phyloP scores from a whole-genome alignment of 2,329 filamentous ascomycete genomes.

The Fusarium napiforme region DNA sequence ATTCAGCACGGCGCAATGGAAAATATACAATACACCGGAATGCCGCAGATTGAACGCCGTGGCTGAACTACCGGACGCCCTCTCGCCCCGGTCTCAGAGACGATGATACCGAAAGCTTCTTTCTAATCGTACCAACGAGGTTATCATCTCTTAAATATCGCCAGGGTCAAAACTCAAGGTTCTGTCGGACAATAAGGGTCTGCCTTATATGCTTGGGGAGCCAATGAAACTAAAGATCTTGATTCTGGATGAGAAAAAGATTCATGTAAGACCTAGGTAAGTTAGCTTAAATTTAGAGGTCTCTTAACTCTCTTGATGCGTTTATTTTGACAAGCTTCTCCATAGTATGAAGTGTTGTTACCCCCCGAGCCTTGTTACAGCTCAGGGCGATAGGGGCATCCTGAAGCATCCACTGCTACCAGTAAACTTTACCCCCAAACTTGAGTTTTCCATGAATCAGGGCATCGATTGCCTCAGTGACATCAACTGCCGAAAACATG shows the following conservation, averaged over 20 bases:
- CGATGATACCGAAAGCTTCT: slow-evolving; percentile 20
- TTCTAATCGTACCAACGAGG: background rate
- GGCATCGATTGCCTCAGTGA: slow-evolving; percentile 3
- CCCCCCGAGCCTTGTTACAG: background rate
- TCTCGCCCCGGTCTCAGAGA: slow-evolving; percentile 1
- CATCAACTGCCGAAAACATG: slow-evolving; percentile 23
- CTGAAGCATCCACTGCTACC: background rate
- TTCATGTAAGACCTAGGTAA: background rate
- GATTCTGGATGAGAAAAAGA: background rate
- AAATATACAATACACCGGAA: slow-evolving; percentile 10
- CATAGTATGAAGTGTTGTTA: background rate
- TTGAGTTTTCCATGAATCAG: background rate
- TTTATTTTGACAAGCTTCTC: background rate
- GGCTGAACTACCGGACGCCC: slow-evolving; percentile 29
- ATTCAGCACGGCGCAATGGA: slow-evolving; percentile 1
- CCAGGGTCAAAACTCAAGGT: background rate
- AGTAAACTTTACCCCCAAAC: background rate
- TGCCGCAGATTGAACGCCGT: slow-evolving; percentile 30
- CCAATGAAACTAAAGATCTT: background rate
- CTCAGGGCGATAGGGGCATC: background rate
- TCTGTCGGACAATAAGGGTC: background rate
- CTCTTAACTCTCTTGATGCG: background rate
- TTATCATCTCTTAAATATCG: background rate
- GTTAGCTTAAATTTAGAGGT: background rate
- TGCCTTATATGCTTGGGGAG: background rate